phyloP scores from a whole-genome alignment of 495 filamentous ascomycete genomes.

The Xylaria flabelliformis region DNA sequence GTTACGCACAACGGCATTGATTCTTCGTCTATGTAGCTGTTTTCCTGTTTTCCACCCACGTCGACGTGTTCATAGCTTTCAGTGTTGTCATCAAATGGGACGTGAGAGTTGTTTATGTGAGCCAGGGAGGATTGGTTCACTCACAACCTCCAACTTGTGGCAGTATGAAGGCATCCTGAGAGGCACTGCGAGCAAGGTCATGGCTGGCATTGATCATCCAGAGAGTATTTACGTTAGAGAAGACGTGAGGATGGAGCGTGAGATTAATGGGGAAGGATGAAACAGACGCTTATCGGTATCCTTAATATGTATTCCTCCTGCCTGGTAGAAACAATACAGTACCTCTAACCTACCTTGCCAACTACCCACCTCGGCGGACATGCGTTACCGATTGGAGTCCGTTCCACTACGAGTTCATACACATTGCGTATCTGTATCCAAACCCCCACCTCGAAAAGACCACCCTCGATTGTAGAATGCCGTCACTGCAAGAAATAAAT shows the following conservation, averaged over 20 bases:
- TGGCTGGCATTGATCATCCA: background rate
- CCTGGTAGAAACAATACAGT: background rate
- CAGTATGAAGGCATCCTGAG: background rate
- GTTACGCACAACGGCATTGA: background rate
- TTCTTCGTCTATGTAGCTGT: background rate
- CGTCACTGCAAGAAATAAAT: too few relatives aligned
- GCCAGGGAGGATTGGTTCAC: background rate
- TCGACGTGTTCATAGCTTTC: background rate
- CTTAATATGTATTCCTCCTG: slow-evolving; percentile 21
- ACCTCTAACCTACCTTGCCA: background rate
- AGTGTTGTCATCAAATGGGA: background rate
- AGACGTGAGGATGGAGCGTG: background rate
- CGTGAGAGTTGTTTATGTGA: background rate
- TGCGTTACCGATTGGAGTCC: too few relatives aligned
- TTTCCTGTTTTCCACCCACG: background rate
- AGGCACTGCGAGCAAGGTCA: too few relatives aligned
- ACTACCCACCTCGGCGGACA: background rate
- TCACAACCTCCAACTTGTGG: background rate
- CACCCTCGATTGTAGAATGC: too few relatives aligned
- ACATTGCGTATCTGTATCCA: too few relatives aligned
- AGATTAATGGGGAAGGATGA: slow-evolving; percentile 5
- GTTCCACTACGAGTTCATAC: too few relatives aligned
- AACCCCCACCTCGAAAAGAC: too few relatives aligned
- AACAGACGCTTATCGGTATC: slow-evolving; percentile 10
- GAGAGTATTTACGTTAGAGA: slow-evolving; percentile 1